Percentiles rank a stretch among this genome's conserved stretches.
These are phyloP conservation scores for Boletellus deceptivus DNA, from an alignment of 1,284 basidiomycete genomes.

Conservation along the genomic window DNA sequence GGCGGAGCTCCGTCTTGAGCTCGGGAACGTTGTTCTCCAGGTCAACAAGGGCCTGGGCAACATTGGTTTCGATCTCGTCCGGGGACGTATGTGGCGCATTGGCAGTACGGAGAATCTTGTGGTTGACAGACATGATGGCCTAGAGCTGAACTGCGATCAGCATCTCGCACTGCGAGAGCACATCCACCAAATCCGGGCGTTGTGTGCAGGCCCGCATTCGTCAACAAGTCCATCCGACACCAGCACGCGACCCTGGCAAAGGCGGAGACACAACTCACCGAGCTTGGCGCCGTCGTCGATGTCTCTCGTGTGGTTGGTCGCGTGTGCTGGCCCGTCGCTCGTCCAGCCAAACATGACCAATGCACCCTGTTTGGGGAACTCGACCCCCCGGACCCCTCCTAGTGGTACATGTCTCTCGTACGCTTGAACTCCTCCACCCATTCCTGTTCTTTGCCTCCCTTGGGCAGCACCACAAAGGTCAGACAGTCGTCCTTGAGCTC, in stretches of 20 bases:
- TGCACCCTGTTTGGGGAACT: slow-evolving; percentile 14
- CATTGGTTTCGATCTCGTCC: slow-evolving; percentile 88
- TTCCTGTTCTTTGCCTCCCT: slow-evolving; percentile 75
- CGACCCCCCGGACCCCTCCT: slow-evolving; percentile 9
- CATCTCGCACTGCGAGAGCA: slow-evolving; percentile 38
- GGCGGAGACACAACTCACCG: slow-evolving; percentile 43
- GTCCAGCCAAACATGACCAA: slow-evolving; percentile 34
- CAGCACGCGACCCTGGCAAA: slow-evolving; percentile 10
- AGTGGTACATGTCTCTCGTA: slow-evolving; percentile 34
- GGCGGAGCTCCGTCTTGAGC: slow-evolving; percentile 94
- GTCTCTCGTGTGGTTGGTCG: slow-evolving; percentile 25
- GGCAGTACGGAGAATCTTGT: slow-evolving; percentile 95
- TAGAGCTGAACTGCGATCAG: slow-evolving; percentile 39
- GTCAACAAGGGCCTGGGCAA: slow-evolving; percentile 97
- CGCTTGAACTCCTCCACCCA: slow-evolving; percentile 93
- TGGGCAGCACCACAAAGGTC: slow-evolving; percentile 83
- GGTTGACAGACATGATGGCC: slow-evolving; percentile 67
- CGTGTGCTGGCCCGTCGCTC: slow-evolving; percentile 8
- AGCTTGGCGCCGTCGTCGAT: slow-evolving; percentile 43
- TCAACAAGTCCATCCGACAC: slow-evolving; percentile 10
- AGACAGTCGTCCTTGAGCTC: slow-evolving; percentile 86
- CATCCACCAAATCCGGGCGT: slow-evolving; percentile 48
- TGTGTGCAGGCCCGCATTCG: slow-evolving; percentile 15
- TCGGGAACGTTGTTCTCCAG: slow-evolving; percentile 98
- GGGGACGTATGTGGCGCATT: slow-evolving; percentile 90